A percentile compares a stretch with the other conserved stretches of the same genome.
Evolutionary conservation across 2,329 filamentous ascomycete genomes (phyloP).

Genomic region (Aspergillus tubingensis): DNA sequence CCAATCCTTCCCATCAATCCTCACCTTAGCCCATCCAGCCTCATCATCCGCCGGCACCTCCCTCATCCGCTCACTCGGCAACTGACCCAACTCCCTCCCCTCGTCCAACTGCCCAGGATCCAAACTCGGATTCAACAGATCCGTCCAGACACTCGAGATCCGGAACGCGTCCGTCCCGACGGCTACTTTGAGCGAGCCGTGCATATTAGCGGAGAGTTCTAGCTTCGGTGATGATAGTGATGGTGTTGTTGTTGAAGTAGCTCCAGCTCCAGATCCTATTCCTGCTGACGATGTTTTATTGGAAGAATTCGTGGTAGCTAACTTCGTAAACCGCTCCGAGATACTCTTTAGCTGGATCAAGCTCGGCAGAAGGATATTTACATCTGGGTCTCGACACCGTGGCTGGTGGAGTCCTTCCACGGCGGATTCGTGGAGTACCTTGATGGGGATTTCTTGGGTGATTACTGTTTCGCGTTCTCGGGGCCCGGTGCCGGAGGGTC

Average conservation of each 20-base stretch:
- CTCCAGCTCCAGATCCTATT: too few relatives aligned
- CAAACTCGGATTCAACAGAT: constrained; percentile 81
- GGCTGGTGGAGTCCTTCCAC: constrained; percentile 96
- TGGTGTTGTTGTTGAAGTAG: neutral
- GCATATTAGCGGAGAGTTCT: constrained; percentile 91
- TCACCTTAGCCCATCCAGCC: constrained; percentile 82
- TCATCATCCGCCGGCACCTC: constrained; percentile 67
- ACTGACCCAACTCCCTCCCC: constrained; percentile 63
- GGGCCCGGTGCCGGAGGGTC: constrained; percentile 44
- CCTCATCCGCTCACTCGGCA: constrained; percentile 79
- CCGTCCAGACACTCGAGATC: constrained; percentile 83
- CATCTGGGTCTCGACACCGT: constrained; percentile 84
- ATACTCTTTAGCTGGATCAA: constrained; percentile 89
- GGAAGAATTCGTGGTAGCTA: constrained; percentile 41
- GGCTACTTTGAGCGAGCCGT: constrained; percentile 77
- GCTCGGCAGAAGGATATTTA: constrained; percentile 87
- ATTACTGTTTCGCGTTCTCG: constrained; percentile 86
- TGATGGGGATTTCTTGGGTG: constrained; percentile 93
- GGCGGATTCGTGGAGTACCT: constrained; percentile 77
- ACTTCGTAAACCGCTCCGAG: constrained; percentile 90
- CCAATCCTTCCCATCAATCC: constrained; percentile 94
- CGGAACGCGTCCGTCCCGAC: constrained; percentile 81
- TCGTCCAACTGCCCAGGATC: constrained; percentile 74
- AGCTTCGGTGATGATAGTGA: constrained; percentile 59
- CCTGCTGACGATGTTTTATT: constrained; percentile 34